Evolutionary conservation across 495 filamentous ascomycete genomes (phyloP).

Genomic region (Talaromyces adpressus): DNA sequence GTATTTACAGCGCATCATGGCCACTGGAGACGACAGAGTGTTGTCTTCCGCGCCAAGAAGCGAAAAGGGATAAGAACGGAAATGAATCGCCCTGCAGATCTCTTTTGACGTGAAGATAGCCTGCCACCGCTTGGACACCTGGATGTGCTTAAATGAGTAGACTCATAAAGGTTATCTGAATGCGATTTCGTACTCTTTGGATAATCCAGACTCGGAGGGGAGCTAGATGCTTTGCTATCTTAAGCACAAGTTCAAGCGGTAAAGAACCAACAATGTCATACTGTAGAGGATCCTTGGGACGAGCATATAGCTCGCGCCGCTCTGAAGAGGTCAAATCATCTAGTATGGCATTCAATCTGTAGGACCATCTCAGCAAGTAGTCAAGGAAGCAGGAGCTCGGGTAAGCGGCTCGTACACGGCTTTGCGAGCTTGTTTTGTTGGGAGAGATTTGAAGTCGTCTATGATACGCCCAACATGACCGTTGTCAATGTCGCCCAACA

Average conservation of each 20-base stretch:
- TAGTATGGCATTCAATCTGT: conserved; percentile 23
- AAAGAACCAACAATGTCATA: conserved; percentile 28
- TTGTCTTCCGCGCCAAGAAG: background rate
- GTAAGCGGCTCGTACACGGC: conserved; percentile 8
- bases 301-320: conserved; percentile 25
- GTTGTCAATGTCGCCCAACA: background rate
- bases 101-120: conserved; percentile 19
- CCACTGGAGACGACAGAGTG: background rate
- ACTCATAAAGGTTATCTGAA: too few species aligned
- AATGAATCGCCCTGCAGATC: conserved; percentile 12
- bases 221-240: conserved; percentile 17
- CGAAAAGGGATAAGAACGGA: conserved; percentile 11
- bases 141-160: background rate
- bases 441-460: conserved; percentile 8
- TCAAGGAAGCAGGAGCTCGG: background rate
- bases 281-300: conserved; percentile 16
- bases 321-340: conserved; percentile 22
- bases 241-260: conserved; percentile 24
- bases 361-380: background rate
- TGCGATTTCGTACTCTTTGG: conserved; percentile 17
- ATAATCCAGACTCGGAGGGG: conserved; percentile 20
- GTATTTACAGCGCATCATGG: background rate
- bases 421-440: conserved; percentile 9
- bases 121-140: conserved; percentile 30
- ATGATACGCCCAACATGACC: background rate